Evolutionary conservation across 2,329 filamentous ascomycete genomes (phyloP).

Genomic region (Monosporascus sp.): DNA sequence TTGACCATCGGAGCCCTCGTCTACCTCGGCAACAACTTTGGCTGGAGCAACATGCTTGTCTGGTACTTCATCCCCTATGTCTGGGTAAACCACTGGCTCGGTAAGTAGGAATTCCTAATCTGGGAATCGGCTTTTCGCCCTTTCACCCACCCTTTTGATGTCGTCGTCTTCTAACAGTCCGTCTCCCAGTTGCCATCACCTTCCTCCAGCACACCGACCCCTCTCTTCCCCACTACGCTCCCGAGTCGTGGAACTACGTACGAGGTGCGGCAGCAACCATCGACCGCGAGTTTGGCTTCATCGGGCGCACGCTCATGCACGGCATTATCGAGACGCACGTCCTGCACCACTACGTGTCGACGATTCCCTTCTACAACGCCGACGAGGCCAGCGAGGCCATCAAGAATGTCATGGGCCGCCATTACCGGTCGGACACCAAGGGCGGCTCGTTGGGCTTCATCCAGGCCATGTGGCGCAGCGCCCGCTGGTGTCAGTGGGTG

Average conservation of each 20-base stretch:
- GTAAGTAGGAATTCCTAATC: conserved; percentile 48
- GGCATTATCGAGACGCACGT: conserved; percentile 98
- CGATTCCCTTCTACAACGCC: conserved; percentile 94
- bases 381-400: conserved; percentile 93
- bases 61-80: conserved; percentile 96
- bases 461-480: conserved; percentile 71
- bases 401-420: conserved; percentile 87
- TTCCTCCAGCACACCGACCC: conserved; percentile 97
- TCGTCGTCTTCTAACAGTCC: conserved; percentile 19
- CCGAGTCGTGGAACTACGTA: conserved; percentile 83
- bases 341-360: conserved; percentile 94
- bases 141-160: conserved; percentile 39
- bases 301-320: conserved; percentile 77
- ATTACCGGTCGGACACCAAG: conserved; percentile 81
- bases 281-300: conserved; percentile 94
- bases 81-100: conserved; percentile 99
- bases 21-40: conserved; percentile 69
- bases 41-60: conserved; percentile 79
- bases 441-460: conserved; percentile 81
- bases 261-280: conserved; percentile 93
- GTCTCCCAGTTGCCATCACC: conserved; percentile 84
- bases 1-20: conserved; percentile 58
- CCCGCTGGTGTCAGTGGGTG: conserved; percentile 93
- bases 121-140: too few species aligned
- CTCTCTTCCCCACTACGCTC: conserved; percentile 84